These are phyloP conservation scores for Nectriaceae sp. DNA, from an alignment of 2,329 filamentous ascomycete species.

Conservation along the genomic window DNA sequence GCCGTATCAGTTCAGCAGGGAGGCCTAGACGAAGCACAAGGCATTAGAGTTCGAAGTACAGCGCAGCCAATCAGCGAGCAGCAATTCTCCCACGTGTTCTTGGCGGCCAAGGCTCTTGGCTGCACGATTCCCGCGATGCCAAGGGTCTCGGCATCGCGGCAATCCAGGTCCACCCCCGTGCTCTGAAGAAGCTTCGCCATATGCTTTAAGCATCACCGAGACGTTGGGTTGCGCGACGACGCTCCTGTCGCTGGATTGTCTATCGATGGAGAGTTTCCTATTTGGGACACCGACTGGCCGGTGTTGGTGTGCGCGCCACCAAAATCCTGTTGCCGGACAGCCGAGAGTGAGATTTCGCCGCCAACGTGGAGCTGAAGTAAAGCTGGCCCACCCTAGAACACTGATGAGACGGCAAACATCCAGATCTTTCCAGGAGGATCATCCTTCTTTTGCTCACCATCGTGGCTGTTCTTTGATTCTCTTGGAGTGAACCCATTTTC, in stretches of 20 bases:
- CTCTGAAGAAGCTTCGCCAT: background rate
- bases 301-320: too few relatives aligned
- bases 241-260: conserved; percentile 20
- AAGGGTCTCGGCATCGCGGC: conserved; percentile 19
- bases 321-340: too few relatives aligned
- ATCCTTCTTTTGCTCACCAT: too few relatives aligned
- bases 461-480: too few relatives aligned
- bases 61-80: conserved; percentile 17
- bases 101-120: conserved; percentile 23
- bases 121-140: conserved; percentile 2
- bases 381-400: too few relatives aligned
- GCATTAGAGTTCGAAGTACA: background rate
- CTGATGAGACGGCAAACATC: too few relatives aligned
- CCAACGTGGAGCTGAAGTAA: too few relatives aligned
- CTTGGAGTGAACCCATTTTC: too few relatives aligned
- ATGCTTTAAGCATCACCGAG: conserved; percentile 16
- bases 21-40: background rate
- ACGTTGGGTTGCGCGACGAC: conserved; percentile 2
- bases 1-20: background rate
- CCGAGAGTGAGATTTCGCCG: too few relatives aligned
- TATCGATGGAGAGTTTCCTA: conserved; percentile 17
- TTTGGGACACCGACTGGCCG: conserved; percentile 27
- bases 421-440: too few relatives aligned
- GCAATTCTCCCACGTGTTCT: conserved; percentile 21
- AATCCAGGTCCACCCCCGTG: conserved; percentile 1